Base-by-base conservation (phyloP, 352 stramenopile species). In the Salisapilia sapeloensis region DNA sequence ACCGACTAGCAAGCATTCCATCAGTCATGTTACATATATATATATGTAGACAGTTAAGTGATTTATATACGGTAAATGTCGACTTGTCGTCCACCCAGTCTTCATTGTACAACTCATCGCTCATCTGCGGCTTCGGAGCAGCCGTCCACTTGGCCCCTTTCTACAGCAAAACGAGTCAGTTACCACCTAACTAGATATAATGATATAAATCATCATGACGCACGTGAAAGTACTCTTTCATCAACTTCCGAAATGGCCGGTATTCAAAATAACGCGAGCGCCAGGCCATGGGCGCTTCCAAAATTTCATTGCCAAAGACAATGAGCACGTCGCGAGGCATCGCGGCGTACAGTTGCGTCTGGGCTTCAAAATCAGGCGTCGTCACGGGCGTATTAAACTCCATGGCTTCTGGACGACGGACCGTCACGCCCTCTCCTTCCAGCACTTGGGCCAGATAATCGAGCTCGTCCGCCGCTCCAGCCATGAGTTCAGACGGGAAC, bases 211-310 rank as follows among this genome's bases (percentile, higher is more conserved):
- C 19, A 29, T 38, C n/a, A 16, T 38, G 13, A 48, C 37, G n/a
- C 16, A 67, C 56, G 42, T 74, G 63, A 45, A 93, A 93, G 58
- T 93, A 93, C 33, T 91, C 65, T 47, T 92, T 93, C 42, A 92
- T 82, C 35, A 93, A 57, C 40, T 76, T 80, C 29, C 78, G 69
- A 50, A 80, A 93, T 11, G 78, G 78, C 6, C 78, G 69, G 54
- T 78, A 93, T 54, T 93, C 78, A 56, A 92, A 93, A 62, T 79
- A 93, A 3, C 76, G 69, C 36, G 75, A 91, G 29, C 78, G 65
- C 76, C 78, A 93, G 20, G 78, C 76, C 78, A 93, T 93, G 4
- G 78, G 76, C 4, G 78, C 78, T 38, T 93, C 78, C 13, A 93
- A 45, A 35, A 93, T 89, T 55, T 92, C 76, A 29, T 93, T 92